Base-by-base conservation (phyloP, 108 stramenopile species). In the Asterionellopsis glacialis region DNA sequence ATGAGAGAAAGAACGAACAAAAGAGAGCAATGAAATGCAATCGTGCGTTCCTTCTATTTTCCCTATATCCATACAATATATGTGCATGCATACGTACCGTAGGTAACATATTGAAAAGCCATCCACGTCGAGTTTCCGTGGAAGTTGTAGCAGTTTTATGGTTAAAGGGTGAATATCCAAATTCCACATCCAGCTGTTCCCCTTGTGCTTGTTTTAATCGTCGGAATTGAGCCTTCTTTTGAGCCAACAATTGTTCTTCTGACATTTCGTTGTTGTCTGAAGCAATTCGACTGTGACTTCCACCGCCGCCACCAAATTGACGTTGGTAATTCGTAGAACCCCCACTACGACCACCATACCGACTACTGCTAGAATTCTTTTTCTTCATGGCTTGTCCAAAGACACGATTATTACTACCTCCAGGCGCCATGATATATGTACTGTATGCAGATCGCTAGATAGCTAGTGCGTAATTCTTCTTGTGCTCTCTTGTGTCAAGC, bases 71-170 rank as follows among this genome's bases (percentile, higher is more conserved):
- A 38, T 7, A 63, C 52, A 26, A 27, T 2, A 26, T 10, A 4
- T 10, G 14, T 45, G 21, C 63, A 19, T 16, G 61, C 53, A 52
- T 26, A 59, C 81, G 58, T 56, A 96, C 84, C 45, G 90, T 93
- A n/a, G 96, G 76, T 25, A 91, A 45, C 71, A 97, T 86, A 57
- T 98, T 87, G 62, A 93, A 92, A 10, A 96, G 71, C 95, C 95
- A 98, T 28, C 95, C 97, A 2, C 88, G 64, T 26, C 67, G 54
- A 13, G 58, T 45, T 52, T 61, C 59, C 27, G 25, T 56, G 1
- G 66, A 24, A 51, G 45, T 61, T 51, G 50, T 38, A 14, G 56
- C 69, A 16, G 54, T 49, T 40, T 73, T 61, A 38, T 63, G 48
- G 47, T 80, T 77, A 38, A 77, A 72, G 22, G 79, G 68, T 10